These are phyloP conservation scores for Tuctoria greenei DNA, from an alignment of 176 grass and related monocot genomes.

Conservation along the genomic window DNA sequence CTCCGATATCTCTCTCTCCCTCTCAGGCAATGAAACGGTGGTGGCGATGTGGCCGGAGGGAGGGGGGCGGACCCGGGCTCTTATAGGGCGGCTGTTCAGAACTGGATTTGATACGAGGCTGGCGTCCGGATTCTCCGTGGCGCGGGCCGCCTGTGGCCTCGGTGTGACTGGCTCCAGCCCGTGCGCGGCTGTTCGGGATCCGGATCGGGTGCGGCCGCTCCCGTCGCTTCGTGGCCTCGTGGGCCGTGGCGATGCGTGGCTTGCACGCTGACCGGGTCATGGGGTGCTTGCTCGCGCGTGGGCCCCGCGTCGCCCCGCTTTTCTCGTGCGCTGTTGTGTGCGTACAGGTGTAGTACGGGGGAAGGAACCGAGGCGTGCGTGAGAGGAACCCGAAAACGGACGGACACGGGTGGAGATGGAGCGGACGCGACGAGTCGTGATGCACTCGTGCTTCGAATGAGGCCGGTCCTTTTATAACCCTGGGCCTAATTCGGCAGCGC, in stretches of 20 bases:
- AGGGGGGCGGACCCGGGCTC: neutral
- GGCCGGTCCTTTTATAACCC: no score
- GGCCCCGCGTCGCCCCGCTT: neutral
- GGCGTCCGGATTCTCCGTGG: slow-evolving; percentile 31
- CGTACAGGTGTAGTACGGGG: slow-evolving; percentile 4
- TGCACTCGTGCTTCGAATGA: neutral
- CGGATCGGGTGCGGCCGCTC: slow-evolving; percentile 14
- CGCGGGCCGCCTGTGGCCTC: neutral
- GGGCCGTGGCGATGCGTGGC: slow-evolving; percentile 20
- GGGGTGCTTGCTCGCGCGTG: neutral
- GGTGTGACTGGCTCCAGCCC: neutral
- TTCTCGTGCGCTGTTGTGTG: neutral
- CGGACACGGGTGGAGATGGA: no score
- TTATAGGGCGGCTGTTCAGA: slow-evolving; percentile 36
- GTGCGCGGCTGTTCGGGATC: neutral
- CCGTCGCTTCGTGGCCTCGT: neutral
- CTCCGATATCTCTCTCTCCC: slow-evolving; percentile 19
- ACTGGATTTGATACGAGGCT: neutral
- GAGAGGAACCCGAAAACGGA: neutral
- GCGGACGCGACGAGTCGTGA: neutral
- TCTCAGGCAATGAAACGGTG: neutral
- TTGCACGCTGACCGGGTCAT: slow-evolving; percentile 32
- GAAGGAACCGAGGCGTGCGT: neutral
- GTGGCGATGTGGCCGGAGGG: neutral
- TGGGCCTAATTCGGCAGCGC: neutral